A percentile compares a stretch with the other conserved stretches of the same genome.
These are phyloP conservation scores for Plenodomus lindquistii DNA, from an alignment of 2,329 filamentous ascomycete species.

Conservation along the genomic window DNA sequence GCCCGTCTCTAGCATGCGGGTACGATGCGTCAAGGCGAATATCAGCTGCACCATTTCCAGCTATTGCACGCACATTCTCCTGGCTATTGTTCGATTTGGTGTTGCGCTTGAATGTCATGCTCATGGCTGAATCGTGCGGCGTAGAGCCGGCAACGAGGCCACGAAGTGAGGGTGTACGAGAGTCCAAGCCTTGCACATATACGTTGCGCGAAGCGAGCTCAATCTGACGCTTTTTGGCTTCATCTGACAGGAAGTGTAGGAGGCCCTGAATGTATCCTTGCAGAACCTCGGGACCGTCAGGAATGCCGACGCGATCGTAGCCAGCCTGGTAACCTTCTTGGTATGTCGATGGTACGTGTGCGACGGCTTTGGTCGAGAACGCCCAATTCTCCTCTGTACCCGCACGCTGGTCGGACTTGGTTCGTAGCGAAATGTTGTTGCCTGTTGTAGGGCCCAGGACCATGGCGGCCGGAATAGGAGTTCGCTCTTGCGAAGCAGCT, in stretches of 20 bases:
- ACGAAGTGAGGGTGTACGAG: slow-evolving; percentile 30
- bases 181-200: slow-evolving; percentile 12
- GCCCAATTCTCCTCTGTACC: slow-evolving; percentile 29
- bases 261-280: slow-evolving; percentile 41
- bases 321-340: slow-evolving; percentile 46
- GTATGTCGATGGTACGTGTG: slow-evolving; percentile 37
- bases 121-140: slow-evolving; percentile 34
- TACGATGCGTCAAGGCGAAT: slow-evolving; percentile 19
- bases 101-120: slow-evolving; percentile 28
- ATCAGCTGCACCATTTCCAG: slow-evolving; percentile 9
- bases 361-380: slow-evolving; percentile 20
- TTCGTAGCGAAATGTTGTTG: slow-evolving; percentile 12
- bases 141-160: slow-evolving; percentile 27
- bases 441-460: slow-evolving; percentile 13
- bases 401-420: slow-evolving; percentile 19
- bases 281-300: slow-evolving; percentile 36
- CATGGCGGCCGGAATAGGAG: slow-evolving; percentile 5
- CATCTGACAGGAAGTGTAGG: slow-evolving; percentile 32
- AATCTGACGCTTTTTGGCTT: slow-evolving; percentile 22
- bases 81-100: slow-evolving; percentile 16
- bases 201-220: slow-evolving; percentile 11
- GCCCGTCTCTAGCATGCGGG: slow-evolving; percentile 7
- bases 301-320: slow-evolving; percentile 40
- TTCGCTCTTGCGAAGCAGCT: slow-evolving; percentile 7
- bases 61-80: slow-evolving; percentile 31